Evolutionary conservation across 208 protist genomes (phyloP), one percentile per base, ranked within the genome.

Genomic region (Trypanosoma scelopori): DNA sequence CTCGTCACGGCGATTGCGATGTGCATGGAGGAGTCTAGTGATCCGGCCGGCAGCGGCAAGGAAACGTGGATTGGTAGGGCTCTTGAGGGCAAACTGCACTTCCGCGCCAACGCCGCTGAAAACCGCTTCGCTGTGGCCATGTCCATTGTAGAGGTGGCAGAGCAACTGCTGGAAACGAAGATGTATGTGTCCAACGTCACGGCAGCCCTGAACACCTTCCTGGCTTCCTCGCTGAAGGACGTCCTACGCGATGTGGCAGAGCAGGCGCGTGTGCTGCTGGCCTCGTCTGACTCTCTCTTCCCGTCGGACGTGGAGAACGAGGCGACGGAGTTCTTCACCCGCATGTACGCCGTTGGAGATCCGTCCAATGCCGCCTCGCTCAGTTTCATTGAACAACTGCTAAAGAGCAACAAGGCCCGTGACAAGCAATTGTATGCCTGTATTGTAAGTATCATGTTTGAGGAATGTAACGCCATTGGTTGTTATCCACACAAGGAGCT

Each of bases 81-180:
- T 22, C 74, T 96, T 32, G 84, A 92, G 43, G 87, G 87, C 46
- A 89, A 90, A 62, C 74, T 91, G 57, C 85, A 89, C 63, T 89
- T 89, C 63, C 85, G 91, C 50, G 76, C 87, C 11, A 85, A 80
- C 69, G 68, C 81, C 22, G 82, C 91, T 23, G 83, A 95, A 69
- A 96, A 96, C 74, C 87, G 91, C 47, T 92, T 96, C 69, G 76
- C 86, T 22, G 85, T 96, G 20, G 91, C 91, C 18, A 87, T 91
- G 74, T 76, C 74, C 73, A 77, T 96, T 30, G 84, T 93, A 5
- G 87, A 96, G 79, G 75, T 93, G 20, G 85, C 91, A 6, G 91
- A 96, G 73, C 77, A 85, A 74, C 77, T 96, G 55, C 74, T 87
- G 35, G 79, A 85, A 58, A 81, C 82, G 63, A 76, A 95, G 63